These are phyloP conservation scores for Salvia rosmarinus DNA, from an alignment of 257 asterid genomes.

Conservation along the genomic window DNA sequence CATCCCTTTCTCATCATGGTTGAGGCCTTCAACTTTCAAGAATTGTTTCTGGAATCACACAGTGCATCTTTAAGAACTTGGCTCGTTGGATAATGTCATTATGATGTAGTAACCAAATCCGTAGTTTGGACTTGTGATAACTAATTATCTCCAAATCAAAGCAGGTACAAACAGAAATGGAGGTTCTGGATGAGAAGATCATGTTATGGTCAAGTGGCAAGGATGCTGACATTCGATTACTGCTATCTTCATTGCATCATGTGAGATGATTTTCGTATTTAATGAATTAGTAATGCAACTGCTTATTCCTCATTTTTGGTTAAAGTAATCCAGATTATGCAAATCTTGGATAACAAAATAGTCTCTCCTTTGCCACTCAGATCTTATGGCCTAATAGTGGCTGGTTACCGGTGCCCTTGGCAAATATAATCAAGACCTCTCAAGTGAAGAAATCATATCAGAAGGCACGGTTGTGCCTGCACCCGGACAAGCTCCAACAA, in stretches of 20 bases:
- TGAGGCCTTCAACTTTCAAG: background rate
- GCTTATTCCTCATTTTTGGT: background rate
- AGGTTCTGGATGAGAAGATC: slow-evolving; percentile 56
- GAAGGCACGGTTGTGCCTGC: slow-evolving; percentile 72
- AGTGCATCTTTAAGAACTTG: background rate
- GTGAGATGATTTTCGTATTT: slow-evolving; percentile 44
- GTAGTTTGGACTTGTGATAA: background rate
- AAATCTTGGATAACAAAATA: background rate
- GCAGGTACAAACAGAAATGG: slow-evolving; percentile 54
- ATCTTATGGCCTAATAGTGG: slow-evolving; percentile 71
- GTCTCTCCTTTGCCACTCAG: slow-evolving; percentile 40
- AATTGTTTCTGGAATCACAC: background rate
- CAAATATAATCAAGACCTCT: slow-evolving; percentile 49
- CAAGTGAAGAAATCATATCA: slow-evolving; percentile 80
- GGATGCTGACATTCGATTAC: slow-evolving; percentile 66
- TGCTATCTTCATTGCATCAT: slow-evolving; percentile 70
- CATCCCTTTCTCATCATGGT: too few species aligned
- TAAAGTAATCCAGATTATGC: background rate
- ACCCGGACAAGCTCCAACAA: slow-evolving; percentile 87
- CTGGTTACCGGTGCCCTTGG: slow-evolving; percentile 53
- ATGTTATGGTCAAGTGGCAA: slow-evolving; percentile 69
- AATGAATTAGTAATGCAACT: background rate
- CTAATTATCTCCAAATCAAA: background rate
- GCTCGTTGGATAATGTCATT: background rate
- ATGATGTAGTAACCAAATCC: background rate